Conservation (phyloP, 805 yeast genomes). For the Kluyveromyces dobzhanskii region DNA sequence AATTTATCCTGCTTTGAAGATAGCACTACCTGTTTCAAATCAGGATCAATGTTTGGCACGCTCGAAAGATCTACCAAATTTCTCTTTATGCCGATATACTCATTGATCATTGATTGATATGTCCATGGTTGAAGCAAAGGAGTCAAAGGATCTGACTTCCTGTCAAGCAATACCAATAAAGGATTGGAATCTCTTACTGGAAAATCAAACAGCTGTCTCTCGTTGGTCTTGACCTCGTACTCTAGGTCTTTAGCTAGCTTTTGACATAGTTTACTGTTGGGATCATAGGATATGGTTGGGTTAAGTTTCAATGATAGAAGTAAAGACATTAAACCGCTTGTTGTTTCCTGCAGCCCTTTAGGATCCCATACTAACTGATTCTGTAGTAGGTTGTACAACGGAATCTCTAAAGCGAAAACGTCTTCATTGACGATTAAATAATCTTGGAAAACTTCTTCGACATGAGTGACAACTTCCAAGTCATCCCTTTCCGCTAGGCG, state of each 20-base stretch:
- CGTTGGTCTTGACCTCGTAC: conserved; percentile 46
- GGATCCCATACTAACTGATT: conserved; percentile 24
- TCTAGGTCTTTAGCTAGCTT: conserved; percentile 61
- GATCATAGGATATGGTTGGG: conserved; percentile 74
- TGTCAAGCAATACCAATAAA: conserved; percentile 63
- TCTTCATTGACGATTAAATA: conserved; percentile 66
- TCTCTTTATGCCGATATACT: conserved; percentile 71
- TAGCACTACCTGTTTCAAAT: conserved; percentile 54
- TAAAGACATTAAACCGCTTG: conserved; percentile 20
- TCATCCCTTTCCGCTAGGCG: conserved; percentile 86
- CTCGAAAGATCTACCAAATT: conserved; percentile 65
- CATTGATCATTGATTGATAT: conserved; percentile 95
- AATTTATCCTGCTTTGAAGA: conserved; percentile 68
- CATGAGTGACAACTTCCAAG: conserved; percentile 64
- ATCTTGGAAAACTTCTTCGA: conserved; percentile 81
- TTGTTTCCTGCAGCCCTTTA: conserved; percentile 16
- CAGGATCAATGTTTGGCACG: conserved; percentile 49
- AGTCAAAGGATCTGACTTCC: conserved; percentile 87
- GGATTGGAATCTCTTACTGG: conserved; percentile 61
- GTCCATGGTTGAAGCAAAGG: conserved; percentile 96
- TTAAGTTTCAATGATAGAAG: conserved; percentile 60
- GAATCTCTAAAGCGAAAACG: conserved; percentile 43
- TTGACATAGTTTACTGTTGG: conserved; percentile 54
- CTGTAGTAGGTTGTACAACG: conserved; percentile 15
- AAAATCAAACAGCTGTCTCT: conserved; percentile 60